Evolutionary conservation across 2,329 filamentous ascomycete species (phyloP), one percentile per base, ranked within the genome.

Genomic region (Ophiostoma montium): DNA sequence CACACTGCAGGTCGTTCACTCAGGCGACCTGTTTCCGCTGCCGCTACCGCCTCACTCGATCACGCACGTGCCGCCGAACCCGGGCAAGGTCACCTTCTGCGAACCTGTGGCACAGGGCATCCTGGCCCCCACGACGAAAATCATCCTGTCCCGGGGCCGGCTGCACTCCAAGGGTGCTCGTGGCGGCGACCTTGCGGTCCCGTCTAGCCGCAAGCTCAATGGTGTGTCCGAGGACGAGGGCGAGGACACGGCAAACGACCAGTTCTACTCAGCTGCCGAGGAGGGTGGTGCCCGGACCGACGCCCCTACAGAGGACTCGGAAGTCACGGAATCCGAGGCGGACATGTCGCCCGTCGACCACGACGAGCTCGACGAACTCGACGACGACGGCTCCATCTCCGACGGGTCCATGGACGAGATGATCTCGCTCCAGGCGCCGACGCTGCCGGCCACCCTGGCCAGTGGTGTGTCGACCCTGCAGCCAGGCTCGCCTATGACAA

Each of bases 381-480:
- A 94, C 61, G 86, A 53, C 27, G 82, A 75, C 53, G 86, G 90
- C 57, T 70, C 74, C 8, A 70, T 90, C 15, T 95, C 90, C 0
- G 89, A 95, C 62, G 90, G 95, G 61, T 92, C 86, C 0, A 76
- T 87, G 69, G 89, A 95, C 55, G 88, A 95, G 53, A 86, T 95
- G 75, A 95, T 96, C 47, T 94, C 88, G 4, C 72, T 96, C 31
- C 82, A 84, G 55, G 82, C 84, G 1, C 90, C 90, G 1, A 76
- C 82, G 27, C 67, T 95, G 15, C 80, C 85, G 1, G 76, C 86
- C n/a, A 77, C 86, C 15, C 80, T 84, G 23, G 80, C 80, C 49
- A 90, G 87, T 45, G 80, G 85, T 16, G 73, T 90, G 56, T 92
- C 86, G 19, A 84, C 85, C 0, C 75, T 88, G 59, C 84, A 84